phyloP scores from a whole-genome alignment of 345 rosid genomes.

The Salix purpurea region DNA sequence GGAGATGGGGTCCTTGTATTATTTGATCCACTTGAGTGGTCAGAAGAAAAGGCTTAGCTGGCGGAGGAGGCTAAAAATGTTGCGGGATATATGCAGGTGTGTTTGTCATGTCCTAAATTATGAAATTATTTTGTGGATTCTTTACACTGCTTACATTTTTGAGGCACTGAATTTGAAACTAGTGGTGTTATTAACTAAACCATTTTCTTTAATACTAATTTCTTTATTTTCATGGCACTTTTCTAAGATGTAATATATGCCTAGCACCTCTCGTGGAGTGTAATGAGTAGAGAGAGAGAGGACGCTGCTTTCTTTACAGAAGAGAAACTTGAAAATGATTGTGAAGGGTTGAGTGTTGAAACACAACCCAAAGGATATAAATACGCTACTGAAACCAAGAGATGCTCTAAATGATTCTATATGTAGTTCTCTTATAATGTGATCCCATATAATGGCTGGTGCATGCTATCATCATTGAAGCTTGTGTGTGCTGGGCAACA shows the following conservation, averaged over 20 bases:
- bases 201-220: neutral
- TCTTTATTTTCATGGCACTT: neutral
- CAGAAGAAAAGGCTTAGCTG: slow-evolving; percentile 86
- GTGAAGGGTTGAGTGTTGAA: neutral
- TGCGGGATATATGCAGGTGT: slow-evolving; percentile 96
- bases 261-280: neutral
- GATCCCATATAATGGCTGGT: neutral
- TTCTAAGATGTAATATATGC: neutral
- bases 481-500: neutral
- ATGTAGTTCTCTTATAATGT: neutral
- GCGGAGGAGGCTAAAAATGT: slow-evolving; percentile 83
- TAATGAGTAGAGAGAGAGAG: neutral
- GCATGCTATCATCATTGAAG: neutral
- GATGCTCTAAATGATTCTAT: neutral
- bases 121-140: neutral
- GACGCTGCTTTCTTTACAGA: neutral
- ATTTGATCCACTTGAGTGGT: slow-evolving; percentile 80
- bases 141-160: neutral
- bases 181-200: neutral
- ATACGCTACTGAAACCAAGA: neutral
- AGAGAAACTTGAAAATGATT: neutral
- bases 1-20: slow-evolving; percentile 92
- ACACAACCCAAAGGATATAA: neutral
- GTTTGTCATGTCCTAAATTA: slow-evolving; percentile 14
- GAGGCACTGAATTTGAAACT: neutral